phyloP scores from a whole-genome alignment of 2,329 filamentous ascomycete genomes.

The Venturiaceae sp. region DNA sequence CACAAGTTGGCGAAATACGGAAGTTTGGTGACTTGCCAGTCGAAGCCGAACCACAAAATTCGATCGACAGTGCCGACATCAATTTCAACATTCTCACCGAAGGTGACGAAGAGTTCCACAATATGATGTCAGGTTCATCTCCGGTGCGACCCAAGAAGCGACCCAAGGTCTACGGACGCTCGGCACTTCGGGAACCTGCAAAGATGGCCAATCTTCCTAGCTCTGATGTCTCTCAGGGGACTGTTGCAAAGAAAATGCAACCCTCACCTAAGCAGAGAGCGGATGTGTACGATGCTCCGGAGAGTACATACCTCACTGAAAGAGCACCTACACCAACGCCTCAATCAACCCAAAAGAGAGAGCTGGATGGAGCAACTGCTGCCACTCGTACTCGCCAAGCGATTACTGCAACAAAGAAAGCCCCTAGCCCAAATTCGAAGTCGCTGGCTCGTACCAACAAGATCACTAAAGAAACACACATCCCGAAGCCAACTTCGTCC shows the following conservation, averaged over 20 bases:
- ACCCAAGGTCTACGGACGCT: slow-evolving; percentile 14
- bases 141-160: slow-evolving; percentile 20
- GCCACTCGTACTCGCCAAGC: neutral
- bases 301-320: neutral
- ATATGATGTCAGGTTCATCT: slow-evolving; percentile 16
- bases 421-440: neutral
- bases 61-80: slow-evolving; percentile 23
- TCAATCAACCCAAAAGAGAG: neutral
- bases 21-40: neutral
- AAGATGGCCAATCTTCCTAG: slow-evolving; percentile 3
- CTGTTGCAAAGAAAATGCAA: neutral
- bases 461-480: neutral
- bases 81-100: slow-evolving; percentile 23
- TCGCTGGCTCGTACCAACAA: neutral
- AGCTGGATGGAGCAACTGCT: neutral
- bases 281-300: neutral
- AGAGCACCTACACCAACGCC: neutral
- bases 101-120: slow-evolving; percentile 25
- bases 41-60: slow-evolving; percentile 13
- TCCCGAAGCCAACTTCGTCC: neutral
- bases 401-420: neutral
- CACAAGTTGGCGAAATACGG: slow-evolving; percentile 4
- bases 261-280: neutral
- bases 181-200: slow-evolving; percentile 2
- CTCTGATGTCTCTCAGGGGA: neutral